Base-by-base conservation (phyloP, 495 filamentous ascomycete genomes). In the Entonaema liquescens region DNA sequence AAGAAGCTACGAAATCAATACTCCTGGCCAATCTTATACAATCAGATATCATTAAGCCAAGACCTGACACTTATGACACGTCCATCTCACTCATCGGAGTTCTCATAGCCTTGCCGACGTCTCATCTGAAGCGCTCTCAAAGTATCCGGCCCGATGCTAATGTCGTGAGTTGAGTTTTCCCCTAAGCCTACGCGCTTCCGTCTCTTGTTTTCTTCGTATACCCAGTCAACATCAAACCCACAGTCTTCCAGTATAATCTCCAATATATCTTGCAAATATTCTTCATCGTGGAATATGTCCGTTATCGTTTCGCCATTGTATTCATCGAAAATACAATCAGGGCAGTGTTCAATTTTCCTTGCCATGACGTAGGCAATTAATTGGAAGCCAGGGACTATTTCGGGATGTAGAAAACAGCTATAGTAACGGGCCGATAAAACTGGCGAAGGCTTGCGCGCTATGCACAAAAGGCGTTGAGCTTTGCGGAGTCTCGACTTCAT, bases 91-190 rank as follows among this genome's bases (percentile, higher is more conserved):
- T 61, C 67, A 17, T 61, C 56, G 11, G 36, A 11, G 17, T 31
- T 65, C 25, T 44, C 56, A 11, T 65, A 65, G 6, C 55, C 61
- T 50, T 38, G 38, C 31, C 67, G 56, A 9, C 38, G 55, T 35
- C 42, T 65, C n/a, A 65, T 21, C 0, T 61, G 55, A 1, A 60
- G 36, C 9, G n/a, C 26, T 6, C 7, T 21, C 1, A 56, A 47
- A 19, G 29, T 26, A 42, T 61, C 67, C 23, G 38, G 12, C 2
- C 31, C 47, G 0, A 61, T 17, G 11, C n/a, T 42, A 5, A 65
- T 50, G 31, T 70, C 56, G 50, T 70, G 67, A 23, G 67, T 47
- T 33, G 67, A 61, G 15, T 55, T 61, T 28, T 65, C 61, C 12
- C 61, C 67, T 25, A 31, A 33, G 3, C 35, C n/a, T 12, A 57